Evolutionary conservation across 257 asterid genomes (phyloP), one percentile per base, ranked within the genome.

Genomic region (Datura wrightii): DNA sequence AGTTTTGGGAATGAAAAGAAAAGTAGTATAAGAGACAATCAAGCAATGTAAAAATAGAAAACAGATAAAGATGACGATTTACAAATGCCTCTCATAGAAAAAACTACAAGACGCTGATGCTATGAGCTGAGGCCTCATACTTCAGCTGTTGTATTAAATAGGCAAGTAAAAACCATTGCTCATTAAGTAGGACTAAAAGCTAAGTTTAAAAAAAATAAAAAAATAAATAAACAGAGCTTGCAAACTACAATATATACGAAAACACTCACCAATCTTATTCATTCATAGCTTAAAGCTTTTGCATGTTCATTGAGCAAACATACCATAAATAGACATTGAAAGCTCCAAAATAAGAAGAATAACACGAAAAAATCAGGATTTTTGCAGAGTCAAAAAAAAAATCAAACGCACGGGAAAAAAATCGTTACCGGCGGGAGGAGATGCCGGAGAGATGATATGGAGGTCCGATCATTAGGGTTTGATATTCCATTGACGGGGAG

Each of bases 381-480:
- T 24, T 24, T 24, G 31, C 0, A 24, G 31, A 24, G 31, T 59
- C 48, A 18, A 82, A 39, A 24, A 24, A 24, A 1, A 41, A 62
- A 41, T 31, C 10, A 19, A 65, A 63, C 14, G 9, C 10, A 42
- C 9, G 52, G 62, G 37, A 24, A 24, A 37, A 59, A 50, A 54
- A 79, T 36, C 60, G 80, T 37, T 88, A 88, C 88, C 90, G 76
- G 82, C 65, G 87, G 65, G 36, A 13, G 83, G 36, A 71, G 69
- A 72, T 80, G 69, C 8, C 9, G 58, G 76, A 48, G 34, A 80
- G 85, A 83, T 72, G 76, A 19, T 60, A 72, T 37, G 18, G 39
- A 83, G 59, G 70, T 79, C 59, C 50, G 87, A 88, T 83, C 83
- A 82, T 88, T 48, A 80, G 82, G 85, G 87, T 83, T 86, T 63